Evolutionary conservation across 2,329 filamentous ascomycete genomes (phyloP).

Genomic region (Cadophora sp.): DNA sequence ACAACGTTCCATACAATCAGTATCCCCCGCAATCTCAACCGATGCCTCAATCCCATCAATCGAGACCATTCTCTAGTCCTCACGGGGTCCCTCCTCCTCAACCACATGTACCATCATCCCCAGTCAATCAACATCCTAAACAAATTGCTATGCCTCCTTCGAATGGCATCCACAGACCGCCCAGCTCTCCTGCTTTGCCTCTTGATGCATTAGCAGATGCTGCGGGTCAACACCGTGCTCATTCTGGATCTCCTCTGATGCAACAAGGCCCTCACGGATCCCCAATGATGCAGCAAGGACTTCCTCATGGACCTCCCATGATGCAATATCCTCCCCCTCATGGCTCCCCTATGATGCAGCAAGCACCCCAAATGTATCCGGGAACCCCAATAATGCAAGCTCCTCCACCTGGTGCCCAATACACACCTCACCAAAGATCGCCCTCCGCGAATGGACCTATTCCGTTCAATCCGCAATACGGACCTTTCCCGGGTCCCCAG

Average conservation of each 20-base stretch:
- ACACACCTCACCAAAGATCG: conserved; percentile 35
- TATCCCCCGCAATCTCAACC: conserved; percentile 22
- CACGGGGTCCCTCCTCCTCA: conserved; percentile 40
- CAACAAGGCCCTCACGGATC: conserved; percentile 34
- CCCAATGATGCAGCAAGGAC: conserved; percentile 8
- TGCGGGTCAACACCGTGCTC: conserved; percentile 44
- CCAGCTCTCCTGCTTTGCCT: conserved; percentile 38
- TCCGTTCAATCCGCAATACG: conserved; percentile 37
- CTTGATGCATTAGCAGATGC: conserved; percentile 43
- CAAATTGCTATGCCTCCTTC: conserved; percentile 40
- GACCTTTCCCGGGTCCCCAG: conserved; percentile 31
- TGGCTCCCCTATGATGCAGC: conserved; percentile 17
- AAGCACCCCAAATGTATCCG: conserved; percentile 9
- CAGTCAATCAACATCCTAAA: conserved; percentile 36
- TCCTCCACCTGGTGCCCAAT: conserved; percentile 30
- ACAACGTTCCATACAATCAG: conserved; percentile 23
- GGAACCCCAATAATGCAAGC: conserved; percentile 20
- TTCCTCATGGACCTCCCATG: conserved; percentile 18
- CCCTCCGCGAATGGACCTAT: conserved; percentile 33
- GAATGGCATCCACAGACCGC: conserved; percentile 32
- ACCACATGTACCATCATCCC: conserved; percentile 44
- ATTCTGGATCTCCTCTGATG: conserved; percentile 39
- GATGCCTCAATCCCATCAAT: conserved; percentile 19
- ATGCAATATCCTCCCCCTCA: conserved; percentile 13
- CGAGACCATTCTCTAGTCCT: conserved; percentile 40